These are phyloP conservation scores for Cyberlindnera xylosilytica DNA, from an alignment of 805 yeast species.

Conservation along the genomic window DNA sequence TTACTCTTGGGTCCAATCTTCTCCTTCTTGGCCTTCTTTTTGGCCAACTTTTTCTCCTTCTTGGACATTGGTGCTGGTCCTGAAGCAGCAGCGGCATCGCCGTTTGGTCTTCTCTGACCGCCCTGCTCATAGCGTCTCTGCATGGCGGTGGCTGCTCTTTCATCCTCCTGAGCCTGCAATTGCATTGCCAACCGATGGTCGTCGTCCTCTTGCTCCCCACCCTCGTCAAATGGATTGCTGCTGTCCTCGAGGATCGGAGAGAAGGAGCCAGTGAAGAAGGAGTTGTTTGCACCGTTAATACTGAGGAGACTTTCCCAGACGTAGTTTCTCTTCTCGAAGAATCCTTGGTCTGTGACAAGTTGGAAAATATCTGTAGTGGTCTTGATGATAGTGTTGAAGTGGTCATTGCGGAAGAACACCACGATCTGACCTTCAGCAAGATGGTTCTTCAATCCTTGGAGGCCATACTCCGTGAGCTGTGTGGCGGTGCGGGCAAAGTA, in stretches of 20 bases:
- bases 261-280: slow-evolving; percentile 66
- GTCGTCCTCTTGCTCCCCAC: slow-evolving; percentile 28
- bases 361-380: slow-evolving; percentile 47
- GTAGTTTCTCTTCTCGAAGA: slow-evolving; percentile 40
- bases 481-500: slow-evolving; percentile 65
- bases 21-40: slow-evolving; percentile 4
- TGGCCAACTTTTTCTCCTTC: neutral
- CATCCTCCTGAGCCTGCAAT: slow-evolving; percentile 57
- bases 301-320: slow-evolving; percentile 82
- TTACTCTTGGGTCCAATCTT: slow-evolving; percentile 18
- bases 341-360: slow-evolving; percentile 75
- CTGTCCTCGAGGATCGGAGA: slow-evolving; percentile 34
- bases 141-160: slow-evolving; percentile 42
- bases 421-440: slow-evolving; percentile 54
- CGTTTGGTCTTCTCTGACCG: slow-evolving; percentile 1
- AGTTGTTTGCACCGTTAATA: slow-evolving; percentile 65
- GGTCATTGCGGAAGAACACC: slow-evolving; percentile 86
- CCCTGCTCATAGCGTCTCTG: slow-evolving; percentile 33
- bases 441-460: slow-evolving; percentile 41
- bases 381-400: slow-evolving; percentile 70
- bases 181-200: slow-evolving; percentile 43
- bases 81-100: neutral
- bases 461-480: slow-evolving; percentile 73
- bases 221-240: slow-evolving; percentile 19
- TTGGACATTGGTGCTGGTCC: neutral